Conservation (phyloP, 805 yeast genomes). For the Diddensiella caesifluorescens region DNA sequence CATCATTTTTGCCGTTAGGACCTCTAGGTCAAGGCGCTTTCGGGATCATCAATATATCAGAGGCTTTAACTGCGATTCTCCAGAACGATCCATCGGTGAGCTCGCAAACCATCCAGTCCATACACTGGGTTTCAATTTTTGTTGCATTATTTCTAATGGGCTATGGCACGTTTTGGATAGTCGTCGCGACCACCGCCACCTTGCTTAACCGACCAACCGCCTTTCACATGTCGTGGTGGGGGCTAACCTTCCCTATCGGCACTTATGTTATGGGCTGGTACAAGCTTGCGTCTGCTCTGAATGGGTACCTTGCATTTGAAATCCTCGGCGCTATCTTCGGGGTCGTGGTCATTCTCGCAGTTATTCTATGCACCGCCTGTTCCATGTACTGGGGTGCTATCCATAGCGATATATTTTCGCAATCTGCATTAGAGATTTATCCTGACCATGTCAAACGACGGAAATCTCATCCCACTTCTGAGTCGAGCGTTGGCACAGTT, state of each 20-base stretch:
- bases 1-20: conserved; percentile 69
- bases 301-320: conserved; percentile 52
- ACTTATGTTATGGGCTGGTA: conserved; percentile 63
- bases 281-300: conserved; percentile 44
- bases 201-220: conserved; percentile 31
- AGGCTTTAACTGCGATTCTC: conserved; percentile 32
- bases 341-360: conserved; percentile 39
- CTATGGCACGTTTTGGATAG: conserved; percentile 55
- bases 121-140: conserved; percentile 36
- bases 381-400: conserved; percentile 3
- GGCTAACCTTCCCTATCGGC: conserved; percentile 86
- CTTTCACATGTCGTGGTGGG: conserved; percentile 65
- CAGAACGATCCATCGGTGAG: conserved; percentile 13
- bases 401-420: neutral
- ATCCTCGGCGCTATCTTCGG: conserved; percentile 61
- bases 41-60: conserved; percentile 54
- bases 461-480: neutral
- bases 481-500: neutral
- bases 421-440: conserved; percentile 1
- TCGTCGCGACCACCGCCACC: conserved; percentile 38
- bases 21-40: conserved; percentile 81
- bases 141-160: conserved; percentile 44
- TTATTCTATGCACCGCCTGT: conserved; percentile 34
- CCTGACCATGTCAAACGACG: neutral
- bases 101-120: conserved; percentile 25